Evolutionary conservation across 768 basidiomycete genomes (phyloP), one percentile per base, ranked within the genome.

Genomic region (Podaxis mareebaensis): DNA sequence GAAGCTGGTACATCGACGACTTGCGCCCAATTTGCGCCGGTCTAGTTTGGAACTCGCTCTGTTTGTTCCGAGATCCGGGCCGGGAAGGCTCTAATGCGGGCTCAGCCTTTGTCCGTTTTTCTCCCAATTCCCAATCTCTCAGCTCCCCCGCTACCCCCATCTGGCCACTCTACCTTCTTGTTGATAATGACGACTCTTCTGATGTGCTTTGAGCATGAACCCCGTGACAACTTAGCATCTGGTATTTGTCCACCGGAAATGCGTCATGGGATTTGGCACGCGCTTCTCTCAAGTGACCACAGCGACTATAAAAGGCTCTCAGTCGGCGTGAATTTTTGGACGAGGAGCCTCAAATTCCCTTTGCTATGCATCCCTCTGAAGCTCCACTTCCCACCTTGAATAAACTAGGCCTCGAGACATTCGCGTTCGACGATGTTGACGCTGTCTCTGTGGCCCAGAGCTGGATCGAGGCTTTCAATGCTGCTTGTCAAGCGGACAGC

Each of bases 401-500:
- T 30, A 76, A 69, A 59, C 71, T 76, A 12, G 74, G 75, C 3
- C 60, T 65, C 22, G 22, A 64, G 17, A 66, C 71, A n/a, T 59
- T 63, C 49, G 51, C 75, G 38, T 70, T 76, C 17, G 64, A 71
- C 4, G 70, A 76, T 39, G 64, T 82, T 53, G 76, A 83, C 51
- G 76, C 74, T 1, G 65, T 65, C 11, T 66, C 69, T 1, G 66
- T 83, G 40, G 80, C 74, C 4, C 56, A 70, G 12, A 69, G 67
- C 46, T 85, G 84, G 84, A 74, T 83, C 58, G 44, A 67, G n/a
- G 67, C 72, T 5, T 81, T 85, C 67, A 36, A 68, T 12, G 67
- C 71, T 57, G 72, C 71, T 36, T 68, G 78, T 15, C 68, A 73
- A 55, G 65, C 72, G 20, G 73, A 73, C 60, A 72, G 80, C 46